A percentile compares a stretch with the other conserved stretches of the same genome.
phyloP scores from a whole-genome alignment of 352 stramenopile genomes.

The Phytophthora syringae region DNA sequence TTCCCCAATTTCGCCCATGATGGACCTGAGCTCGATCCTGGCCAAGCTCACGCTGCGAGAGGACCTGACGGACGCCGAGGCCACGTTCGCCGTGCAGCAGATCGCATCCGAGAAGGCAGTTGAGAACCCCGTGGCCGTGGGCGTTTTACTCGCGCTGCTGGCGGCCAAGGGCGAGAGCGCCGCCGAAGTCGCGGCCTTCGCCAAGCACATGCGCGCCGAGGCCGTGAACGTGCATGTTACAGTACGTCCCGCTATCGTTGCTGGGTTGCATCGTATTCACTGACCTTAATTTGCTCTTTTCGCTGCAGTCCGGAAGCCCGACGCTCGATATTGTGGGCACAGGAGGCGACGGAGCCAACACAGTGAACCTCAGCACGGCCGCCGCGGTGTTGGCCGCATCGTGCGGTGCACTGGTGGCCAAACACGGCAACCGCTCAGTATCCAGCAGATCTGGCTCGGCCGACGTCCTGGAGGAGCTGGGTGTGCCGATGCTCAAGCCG shows the following conservation, averaged over 20 bases:
- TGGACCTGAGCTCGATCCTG: conserved; percentile 80
- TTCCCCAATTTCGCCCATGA: conserved; percentile 26
- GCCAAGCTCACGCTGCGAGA: conserved; percentile 77
- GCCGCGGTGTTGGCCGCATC: conserved; percentile 95
- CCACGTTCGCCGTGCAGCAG: conserved; percentile 68
- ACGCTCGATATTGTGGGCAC: conserved; percentile 99
- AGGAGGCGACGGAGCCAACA: conserved; percentile 97
- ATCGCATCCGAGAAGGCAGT: conserved; percentile 73
- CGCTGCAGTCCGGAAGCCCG: conserved; percentile 56
- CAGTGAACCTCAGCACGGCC: conserved; percentile 98
- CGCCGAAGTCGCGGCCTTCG: conserved; percentile 96
- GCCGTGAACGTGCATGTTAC: conserved; percentile 83
- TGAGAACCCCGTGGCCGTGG: conserved; percentile 78
- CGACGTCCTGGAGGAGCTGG: conserved; percentile 97
- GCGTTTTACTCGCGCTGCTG: conserved; percentile 94
- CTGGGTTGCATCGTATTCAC: not conserved
- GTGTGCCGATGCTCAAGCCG: conserved; percentile 95
- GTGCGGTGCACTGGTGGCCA: conserved; percentile 94
- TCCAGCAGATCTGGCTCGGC: conserved; percentile 95
- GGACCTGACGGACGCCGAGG: conserved; percentile 74
- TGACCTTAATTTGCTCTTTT: conserved; percentile 15
- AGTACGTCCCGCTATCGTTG: conserved; percentile 26
- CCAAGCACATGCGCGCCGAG: conserved; percentile 95
- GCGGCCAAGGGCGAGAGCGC: conserved; percentile 95
- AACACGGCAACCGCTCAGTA: conserved; percentile 97